phyloP scores from a whole-genome alignment of 192 early-diverging fungal genomes.

The Coemansia brasiliensis region DNA sequence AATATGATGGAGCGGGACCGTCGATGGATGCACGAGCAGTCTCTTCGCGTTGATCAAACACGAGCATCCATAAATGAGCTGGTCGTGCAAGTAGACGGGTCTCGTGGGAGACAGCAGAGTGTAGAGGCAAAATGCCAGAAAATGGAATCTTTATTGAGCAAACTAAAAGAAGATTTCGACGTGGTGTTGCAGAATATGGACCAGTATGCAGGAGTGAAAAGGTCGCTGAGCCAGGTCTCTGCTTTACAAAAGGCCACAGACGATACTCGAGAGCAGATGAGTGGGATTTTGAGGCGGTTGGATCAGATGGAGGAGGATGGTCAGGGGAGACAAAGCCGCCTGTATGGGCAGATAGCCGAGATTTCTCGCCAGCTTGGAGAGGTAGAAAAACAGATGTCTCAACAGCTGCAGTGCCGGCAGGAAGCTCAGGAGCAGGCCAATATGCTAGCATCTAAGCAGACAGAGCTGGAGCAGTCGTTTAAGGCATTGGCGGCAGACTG shows the following conservation, averaged over 20 bases:
- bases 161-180: slow-evolving; percentile 31
- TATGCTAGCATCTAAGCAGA: neutral
- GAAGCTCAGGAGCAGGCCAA: slow-evolving; percentile 20
- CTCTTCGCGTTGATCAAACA: slow-evolving; percentile 42
- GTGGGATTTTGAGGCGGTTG: slow-evolving; percentile 1
- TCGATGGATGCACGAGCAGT: slow-evolving; percentile 52
- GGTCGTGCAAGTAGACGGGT: slow-evolving; percentile 1
- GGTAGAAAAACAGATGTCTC: neutral
- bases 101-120: no score
- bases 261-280: no score
- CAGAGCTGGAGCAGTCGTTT: neutral
- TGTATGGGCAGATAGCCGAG: no score
- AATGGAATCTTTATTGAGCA: slow-evolving; percentile 10
- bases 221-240: slow-evolving; percentile 10
- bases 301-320: neutral
- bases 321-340: no score
- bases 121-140: no score
- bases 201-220: neutral
- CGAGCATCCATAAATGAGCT: slow-evolving; percentile 30
- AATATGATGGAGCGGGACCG: slow-evolving; percentile 39
- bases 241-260: neutral
- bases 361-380: neutral
- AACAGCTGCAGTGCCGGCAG: neutral
- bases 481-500: slow-evolving; percentile 24
- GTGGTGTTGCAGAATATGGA: slow-evolving; percentile 13